phyloP scores from a whole-genome alignment of 2,329 filamentous ascomycete genomes.

The Teratosphaeria viscida region DNA sequence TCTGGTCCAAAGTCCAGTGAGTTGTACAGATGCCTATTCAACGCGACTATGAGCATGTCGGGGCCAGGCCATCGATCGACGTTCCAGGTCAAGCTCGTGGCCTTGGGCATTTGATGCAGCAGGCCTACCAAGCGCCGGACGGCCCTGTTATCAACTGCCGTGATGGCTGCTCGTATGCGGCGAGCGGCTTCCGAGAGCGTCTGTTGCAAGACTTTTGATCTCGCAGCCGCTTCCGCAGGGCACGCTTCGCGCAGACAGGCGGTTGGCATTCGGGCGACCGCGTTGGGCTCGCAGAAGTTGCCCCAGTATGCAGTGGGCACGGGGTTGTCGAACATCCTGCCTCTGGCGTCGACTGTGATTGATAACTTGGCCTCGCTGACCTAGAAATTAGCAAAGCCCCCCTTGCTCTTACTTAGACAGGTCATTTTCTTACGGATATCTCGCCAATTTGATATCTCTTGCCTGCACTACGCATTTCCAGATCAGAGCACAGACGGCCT shows the following conservation, averaged over 20 bases:
- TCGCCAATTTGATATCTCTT: not conserved
- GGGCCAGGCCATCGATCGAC: conserved; percentile 7
- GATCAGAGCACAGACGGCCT: conserved; percentile 5
- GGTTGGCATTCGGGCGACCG: conserved; percentile 6
- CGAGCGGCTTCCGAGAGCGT: not conserved
- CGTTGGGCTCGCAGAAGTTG: conserved; percentile 6
- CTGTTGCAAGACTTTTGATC: not conserved
- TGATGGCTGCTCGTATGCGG: conserved; percentile 3
- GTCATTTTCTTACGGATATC: conserved; percentile 1
- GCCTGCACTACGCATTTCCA: conserved; percentile 4
- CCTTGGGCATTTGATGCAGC: conserved; percentile 5
- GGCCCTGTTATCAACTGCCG: conserved; percentile 4
- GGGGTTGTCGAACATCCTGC: not conserved
- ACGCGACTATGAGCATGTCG: conserved; percentile 5
- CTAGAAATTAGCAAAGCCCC: not conserved
- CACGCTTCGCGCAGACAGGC: not conserved
- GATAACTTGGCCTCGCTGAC: conserved; percentile 5
- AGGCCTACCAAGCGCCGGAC: conserved; percentile 6
- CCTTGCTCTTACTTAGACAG: not conserved
- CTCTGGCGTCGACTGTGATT: conserved; percentile 5
- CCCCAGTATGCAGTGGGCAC: conserved; percentile 4
- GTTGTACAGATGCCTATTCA: conserved; percentile 1
- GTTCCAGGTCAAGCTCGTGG: conserved; percentile 5
- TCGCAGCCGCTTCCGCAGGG: not conserved
- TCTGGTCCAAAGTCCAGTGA: conserved; percentile 2